phyloP scores from a whole-genome alignment of 345 rosid species.

The Murraya koenigii region DNA sequence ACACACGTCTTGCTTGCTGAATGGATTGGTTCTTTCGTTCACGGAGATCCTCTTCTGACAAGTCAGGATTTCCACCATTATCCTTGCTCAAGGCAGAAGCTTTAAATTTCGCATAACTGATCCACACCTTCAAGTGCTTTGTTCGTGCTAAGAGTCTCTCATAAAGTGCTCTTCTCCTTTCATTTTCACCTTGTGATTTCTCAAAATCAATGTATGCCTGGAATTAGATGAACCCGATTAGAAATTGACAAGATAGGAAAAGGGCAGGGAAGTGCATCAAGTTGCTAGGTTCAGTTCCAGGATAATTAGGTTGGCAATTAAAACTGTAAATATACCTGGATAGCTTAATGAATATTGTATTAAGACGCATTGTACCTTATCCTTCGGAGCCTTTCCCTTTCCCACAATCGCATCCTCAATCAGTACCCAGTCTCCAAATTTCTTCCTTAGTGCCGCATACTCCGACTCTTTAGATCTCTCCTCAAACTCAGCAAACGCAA shows the following conservation, averaged over 20 bases:
- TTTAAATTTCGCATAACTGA: slow-evolving; percentile 87
- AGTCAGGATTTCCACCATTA: slow-evolving; percentile 19
- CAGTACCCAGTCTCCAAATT: slow-evolving; percentile 75
- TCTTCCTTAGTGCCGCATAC: slow-evolving; percentile 75
- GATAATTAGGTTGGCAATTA: background rate
- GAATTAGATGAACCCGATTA: slow-evolving; percentile 4
- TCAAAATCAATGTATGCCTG: slow-evolving; percentile 95
- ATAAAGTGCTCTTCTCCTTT: slow-evolving; percentile 62
- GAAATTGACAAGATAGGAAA: background rate
- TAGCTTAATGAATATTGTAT: background rate
- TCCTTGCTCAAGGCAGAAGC: slow-evolving; percentile 55
- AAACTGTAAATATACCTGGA: background rate
- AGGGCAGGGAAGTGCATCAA: background rate
- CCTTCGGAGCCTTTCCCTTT: slow-evolving; percentile 88
- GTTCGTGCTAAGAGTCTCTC: slow-evolving; percentile 79
- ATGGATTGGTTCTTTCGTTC: slow-evolving; percentile 47
- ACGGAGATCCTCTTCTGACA: slow-evolving; percentile 32
- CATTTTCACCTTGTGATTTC: slow-evolving; percentile 72
- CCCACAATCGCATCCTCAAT: slow-evolving; percentile 92
- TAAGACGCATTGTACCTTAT: slow-evolving; percentile 70
- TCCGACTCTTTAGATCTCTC: slow-evolving; percentile 76
- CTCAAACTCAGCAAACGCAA: slow-evolving; percentile 88
- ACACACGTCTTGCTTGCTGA: slow-evolving; percentile 68
- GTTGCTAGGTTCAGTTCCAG: background rate
- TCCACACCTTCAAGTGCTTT: slow-evolving; percentile 90